These are phyloP conservation scores for Blastobotrys persicus DNA, from an alignment of 1,139 yeast species.

Conservation along the genomic window DNA sequence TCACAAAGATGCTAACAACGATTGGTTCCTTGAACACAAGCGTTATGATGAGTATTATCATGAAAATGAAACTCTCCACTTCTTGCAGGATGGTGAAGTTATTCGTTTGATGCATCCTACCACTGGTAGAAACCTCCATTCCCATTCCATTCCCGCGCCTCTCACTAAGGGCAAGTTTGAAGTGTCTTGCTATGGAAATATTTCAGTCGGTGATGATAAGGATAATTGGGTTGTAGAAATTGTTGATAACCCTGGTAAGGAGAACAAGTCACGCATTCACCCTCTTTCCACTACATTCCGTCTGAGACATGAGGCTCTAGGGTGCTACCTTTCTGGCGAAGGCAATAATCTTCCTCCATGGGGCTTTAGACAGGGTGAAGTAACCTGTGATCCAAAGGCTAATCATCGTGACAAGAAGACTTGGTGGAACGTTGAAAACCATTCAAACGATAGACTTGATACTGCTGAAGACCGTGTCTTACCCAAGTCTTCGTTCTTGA, in stretches of 20 bases:
- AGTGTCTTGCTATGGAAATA: conserved; percentile 92
- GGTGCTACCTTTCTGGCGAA: conserved; percentile 84
- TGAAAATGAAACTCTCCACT: conserved; percentile 54
- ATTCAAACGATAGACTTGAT: conserved; percentile 72
- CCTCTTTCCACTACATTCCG: conserved; percentile 87
- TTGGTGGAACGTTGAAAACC: conserved; percentile 97
- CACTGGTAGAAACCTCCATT: conserved; percentile 89
- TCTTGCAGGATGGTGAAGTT: conserved; percentile 65
- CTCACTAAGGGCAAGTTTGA: conserved; percentile 68
- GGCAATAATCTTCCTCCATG: conserved; percentile 84
- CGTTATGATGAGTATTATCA: conserved; percentile 58
- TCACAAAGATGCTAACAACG: conserved; percentile 88
- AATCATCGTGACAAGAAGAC: conserved; percentile 86
- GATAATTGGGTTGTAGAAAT: conserved; percentile 94
- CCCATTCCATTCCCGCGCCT: conserved; percentile 83
- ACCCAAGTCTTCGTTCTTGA: conserved; percentile 80
- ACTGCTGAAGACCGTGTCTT: conserved; percentile 65
- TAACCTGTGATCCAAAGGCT: conserved; percentile 75
- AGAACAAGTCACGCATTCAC: conserved; percentile 60
- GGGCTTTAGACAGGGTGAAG: conserved; percentile 99
- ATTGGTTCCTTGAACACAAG: conserved; percentile 80
- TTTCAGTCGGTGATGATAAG: conserved; percentile 80
- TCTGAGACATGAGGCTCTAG: conserved; percentile 60
- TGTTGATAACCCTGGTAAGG: conserved; percentile 70
- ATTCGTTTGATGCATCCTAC: conserved; percentile 75